These are phyloP conservation scores for Alloteropsis angusta DNA, from an alignment of 202 grass and related monocot genomes.

Conservation along the genomic window DNA sequence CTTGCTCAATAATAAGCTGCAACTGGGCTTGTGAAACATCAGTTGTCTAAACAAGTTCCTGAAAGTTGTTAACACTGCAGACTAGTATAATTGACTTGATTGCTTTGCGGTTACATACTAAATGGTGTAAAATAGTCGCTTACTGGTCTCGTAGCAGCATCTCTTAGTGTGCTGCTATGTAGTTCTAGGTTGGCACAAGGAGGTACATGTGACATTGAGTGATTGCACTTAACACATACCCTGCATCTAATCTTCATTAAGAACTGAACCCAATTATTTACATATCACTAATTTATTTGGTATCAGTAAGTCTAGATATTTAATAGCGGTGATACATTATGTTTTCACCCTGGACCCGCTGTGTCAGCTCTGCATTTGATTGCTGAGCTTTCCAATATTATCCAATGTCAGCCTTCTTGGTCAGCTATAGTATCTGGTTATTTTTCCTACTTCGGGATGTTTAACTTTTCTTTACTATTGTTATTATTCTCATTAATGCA, in stretches of 20 bases:
- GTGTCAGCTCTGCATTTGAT: background rate
- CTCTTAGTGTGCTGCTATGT: conserved; percentile 7
- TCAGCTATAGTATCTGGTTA: background rate
- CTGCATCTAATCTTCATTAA: background rate
- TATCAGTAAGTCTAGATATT: background rate
- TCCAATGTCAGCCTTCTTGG: background rate
- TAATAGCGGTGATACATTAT: background rate
- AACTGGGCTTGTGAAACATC: background rate
- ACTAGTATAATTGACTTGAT: background rate
- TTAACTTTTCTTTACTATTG: background rate
- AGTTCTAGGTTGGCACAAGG: conserved; percentile 6
- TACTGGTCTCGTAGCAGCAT: conserved; percentile 10
- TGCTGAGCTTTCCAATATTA: conserved; percentile 2
- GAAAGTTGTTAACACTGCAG: background rate
- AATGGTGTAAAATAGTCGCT: conserved; percentile 18
- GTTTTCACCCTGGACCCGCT: background rate
- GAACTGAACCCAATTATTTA: background rate
- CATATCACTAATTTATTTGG: background rate
- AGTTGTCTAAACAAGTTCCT: background rate
- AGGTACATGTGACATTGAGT: conserved; percentile 15
- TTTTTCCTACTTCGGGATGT: background rate
- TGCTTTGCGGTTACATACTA: background rate
- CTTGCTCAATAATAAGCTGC: background rate
- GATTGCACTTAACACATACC: conserved; percentile 14
- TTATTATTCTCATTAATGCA: background rate